A percentile compares a stretch with the other conserved stretches of the same genome.
These are phyloP conservation scores for Fragilaria radians DNA, from an alignment of 108 stramenopile species.

Conservation along the genomic window DNA sequence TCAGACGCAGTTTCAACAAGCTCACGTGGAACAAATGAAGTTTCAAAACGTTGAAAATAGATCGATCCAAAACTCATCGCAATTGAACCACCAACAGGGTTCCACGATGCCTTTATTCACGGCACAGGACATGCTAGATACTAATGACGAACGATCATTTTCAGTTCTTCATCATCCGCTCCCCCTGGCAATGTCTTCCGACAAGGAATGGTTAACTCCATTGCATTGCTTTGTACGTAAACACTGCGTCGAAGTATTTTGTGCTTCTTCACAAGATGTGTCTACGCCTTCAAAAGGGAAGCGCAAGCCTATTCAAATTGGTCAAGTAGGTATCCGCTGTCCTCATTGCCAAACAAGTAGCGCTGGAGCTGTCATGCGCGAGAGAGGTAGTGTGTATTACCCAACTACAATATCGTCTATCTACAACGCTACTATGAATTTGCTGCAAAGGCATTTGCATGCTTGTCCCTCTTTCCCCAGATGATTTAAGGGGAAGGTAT, in stretches of 20 bases:
- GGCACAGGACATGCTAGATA: too few species aligned
- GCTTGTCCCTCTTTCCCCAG: slow-evolving; percentile 50
- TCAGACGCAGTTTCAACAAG: too few species aligned
- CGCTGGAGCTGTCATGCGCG: slow-evolving; percentile 12
- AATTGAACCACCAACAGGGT: too few species aligned
- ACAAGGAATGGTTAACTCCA: slow-evolving; percentile 77
- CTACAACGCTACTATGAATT: slow-evolving; percentile 78
- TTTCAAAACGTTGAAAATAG: too few species aligned
- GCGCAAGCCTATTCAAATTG: slow-evolving; percentile 64
- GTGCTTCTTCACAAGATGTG: slow-evolving; percentile 59
- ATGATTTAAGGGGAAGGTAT: slow-evolving; percentile 53
- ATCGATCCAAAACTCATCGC: too few species aligned
- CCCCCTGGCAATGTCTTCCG: slow-evolving; percentile 50
- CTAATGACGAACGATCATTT: slow-evolving; percentile 51
- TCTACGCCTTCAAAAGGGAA: slow-evolving; percentile 74
- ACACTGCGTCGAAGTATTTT: slow-evolving; percentile 72
- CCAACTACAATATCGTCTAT: slow-evolving; percentile 61
- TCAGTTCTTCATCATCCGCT: slow-evolving; percentile 37
- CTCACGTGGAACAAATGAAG: too few species aligned
- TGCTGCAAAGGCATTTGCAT: slow-evolving; percentile 73
- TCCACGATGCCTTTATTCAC: too few species aligned
- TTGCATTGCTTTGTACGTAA: slow-evolving; percentile 78
- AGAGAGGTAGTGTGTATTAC: slow-evolving; percentile 72
- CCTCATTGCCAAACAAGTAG: slow-evolving; percentile 56
- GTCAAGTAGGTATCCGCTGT: slow-evolving; percentile 83